These are phyloP conservation scores for Colletotrichum melonis DNA, from an alignment of 2,329 filamentous ascomycete species.

Conservation along the genomic window DNA sequence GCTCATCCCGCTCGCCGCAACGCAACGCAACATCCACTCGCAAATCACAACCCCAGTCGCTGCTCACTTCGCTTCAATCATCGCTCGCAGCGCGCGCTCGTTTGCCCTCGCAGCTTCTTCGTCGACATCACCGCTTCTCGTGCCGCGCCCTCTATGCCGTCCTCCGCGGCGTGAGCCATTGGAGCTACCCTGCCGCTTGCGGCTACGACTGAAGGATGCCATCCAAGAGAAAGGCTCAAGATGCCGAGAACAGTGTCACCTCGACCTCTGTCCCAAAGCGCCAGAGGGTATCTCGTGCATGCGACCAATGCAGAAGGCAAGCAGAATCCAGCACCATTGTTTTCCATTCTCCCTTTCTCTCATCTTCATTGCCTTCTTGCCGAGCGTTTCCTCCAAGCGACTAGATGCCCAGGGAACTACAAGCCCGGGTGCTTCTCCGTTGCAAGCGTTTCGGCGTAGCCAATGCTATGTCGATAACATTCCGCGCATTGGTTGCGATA, in stretches of 20 bases:
- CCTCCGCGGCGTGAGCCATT: slow-evolving; percentile 26
- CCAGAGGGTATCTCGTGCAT: slow-evolving; percentile 75
- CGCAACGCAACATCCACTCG: slow-evolving; percentile 3
- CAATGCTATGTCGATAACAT: neutral
- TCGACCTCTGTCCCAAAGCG: slow-evolving; percentile 57
- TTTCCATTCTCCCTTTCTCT: neutral
- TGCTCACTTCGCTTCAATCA: slow-evolving; percentile 10
- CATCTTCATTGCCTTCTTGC: neutral
- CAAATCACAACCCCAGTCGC: neutral
- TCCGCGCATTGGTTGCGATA: neutral
- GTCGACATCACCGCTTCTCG: neutral
- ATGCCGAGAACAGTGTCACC: slow-evolving; percentile 38
- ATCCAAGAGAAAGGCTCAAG: slow-evolving; percentile 49
- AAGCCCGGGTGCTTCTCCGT: neutral
- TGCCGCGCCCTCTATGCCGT: slow-evolving; percentile 30
- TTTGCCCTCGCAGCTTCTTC: neutral
- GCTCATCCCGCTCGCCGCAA: neutral
- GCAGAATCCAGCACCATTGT: neutral
- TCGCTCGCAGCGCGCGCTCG: slow-evolving; percentile 10
- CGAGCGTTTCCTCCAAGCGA: neutral
- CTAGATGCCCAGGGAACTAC: neutral
- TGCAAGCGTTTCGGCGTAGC: neutral
- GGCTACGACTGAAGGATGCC: slow-evolving; percentile 47
- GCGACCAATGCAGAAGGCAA: slow-evolving; percentile 71
- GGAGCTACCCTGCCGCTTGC: slow-evolving; percentile 29